Evolutionary conservation across 1,284 basidiomycete genomes (phyloP), one percentile per base, ranked within the genome.

Genomic region (Tilletia walkeri): DNA sequence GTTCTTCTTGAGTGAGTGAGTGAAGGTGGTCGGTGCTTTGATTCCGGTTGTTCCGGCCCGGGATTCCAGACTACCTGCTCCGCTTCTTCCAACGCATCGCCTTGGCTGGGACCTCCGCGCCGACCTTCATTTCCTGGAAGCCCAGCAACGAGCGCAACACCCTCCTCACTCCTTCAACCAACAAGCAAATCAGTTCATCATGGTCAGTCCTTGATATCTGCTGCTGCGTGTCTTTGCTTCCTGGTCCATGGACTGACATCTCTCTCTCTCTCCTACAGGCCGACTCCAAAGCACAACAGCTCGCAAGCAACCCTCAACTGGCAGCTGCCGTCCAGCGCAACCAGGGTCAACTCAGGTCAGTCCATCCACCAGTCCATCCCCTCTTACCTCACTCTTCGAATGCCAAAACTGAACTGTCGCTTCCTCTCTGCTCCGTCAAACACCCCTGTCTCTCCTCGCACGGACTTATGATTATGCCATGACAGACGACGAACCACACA

Each of bases 401-500:
- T 14, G 2, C 2, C 50, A 53, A 30, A 53, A 18, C 24, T 53
- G 41, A 45, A 7, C 41, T 14, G 6, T 7, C 41, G 6, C 50
- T 9, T 53, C n/a, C 50, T 53, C 24, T 12, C 34, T 24, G 9
- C 20, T 7, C n/a, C 14, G 1, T 67, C 12, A 1, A 39, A 24
- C 16, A 1, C 7, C 7, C n/a, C 2, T 36, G 50, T 41, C 67
- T 20, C 30, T 38, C 34, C 20, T 18, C 30, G 30, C 24, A 61
- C 9, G 20, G n/a, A 18, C 50, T 53, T 9, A 24, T 53, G 10
- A 18, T 39, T 30, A 2, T 30, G 24, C 24, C 24, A 30, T 30
- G 24, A 30, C 38, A 78, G 80, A 54, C 76, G 94, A 85, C 89
- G 94, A 83, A 92, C 92, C 72, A 88, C 78, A 45, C 76, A 87